Evolutionary conservation across 306 rosid species (phyloP).

Genomic region (Castanopsis chinensis): DNA sequence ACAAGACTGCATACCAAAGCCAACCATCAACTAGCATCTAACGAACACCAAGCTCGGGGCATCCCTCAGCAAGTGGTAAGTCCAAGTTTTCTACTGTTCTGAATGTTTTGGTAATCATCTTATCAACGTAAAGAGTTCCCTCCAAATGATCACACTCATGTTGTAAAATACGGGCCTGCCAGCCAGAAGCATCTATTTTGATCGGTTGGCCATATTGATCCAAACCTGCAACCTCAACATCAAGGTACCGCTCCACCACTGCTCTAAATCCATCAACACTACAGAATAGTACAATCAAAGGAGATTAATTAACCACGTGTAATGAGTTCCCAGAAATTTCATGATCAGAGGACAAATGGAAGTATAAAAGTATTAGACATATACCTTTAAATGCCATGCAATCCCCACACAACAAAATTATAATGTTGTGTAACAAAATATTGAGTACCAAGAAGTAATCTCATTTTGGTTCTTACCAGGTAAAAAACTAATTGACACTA

Average conservation of each 20-base stretch:
- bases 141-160: constrained; percentile 95
- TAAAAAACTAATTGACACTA: background rate
- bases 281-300: constrained; percentile 25
- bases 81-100: constrained; percentile 65
- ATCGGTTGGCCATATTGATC: constrained; percentile 69
- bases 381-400: background rate
- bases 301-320: background rate
- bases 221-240: constrained; percentile 80
- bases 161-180: constrained; percentile 94
- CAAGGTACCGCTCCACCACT: constrained; percentile 74
- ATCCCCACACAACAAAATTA: background rate
- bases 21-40: constrained; percentile 16
- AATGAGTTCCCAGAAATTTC: background rate
- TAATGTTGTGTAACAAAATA: background rate
- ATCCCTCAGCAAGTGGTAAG: constrained; percentile 78
- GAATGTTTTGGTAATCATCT: constrained; percentile 81
- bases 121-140: constrained; percentile 84
- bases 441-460: background rate
- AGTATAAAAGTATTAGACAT: background rate
- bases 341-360: background rate
- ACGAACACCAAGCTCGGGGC: constrained; percentile 69
- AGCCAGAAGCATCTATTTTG: constrained; percentile 68
- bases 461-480: background rate
- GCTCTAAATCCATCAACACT: constrained; percentile 90
- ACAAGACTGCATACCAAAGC: background rate